These are phyloP conservation scores for Phialophora verrucosa DNA, from an alignment of 2,329 filamentous ascomycete species.

Conservation along the genomic window DNA sequence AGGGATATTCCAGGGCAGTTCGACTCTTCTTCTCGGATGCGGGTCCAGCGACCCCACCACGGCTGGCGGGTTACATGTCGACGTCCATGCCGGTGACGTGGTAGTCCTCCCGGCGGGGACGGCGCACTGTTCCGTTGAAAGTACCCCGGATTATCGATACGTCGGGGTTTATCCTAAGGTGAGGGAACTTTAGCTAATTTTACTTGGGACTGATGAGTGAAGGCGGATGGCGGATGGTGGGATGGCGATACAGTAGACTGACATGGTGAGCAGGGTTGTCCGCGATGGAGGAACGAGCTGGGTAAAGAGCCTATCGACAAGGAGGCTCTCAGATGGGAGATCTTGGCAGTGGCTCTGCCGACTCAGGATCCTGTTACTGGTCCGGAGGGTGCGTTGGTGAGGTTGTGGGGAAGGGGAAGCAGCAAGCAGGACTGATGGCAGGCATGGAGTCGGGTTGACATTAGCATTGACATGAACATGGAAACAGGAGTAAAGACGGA, in stretches of 20 bases:
- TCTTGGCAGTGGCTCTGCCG: slow-evolving; percentile 33
- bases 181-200: slow-evolving; percentile 39
- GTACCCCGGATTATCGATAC: slow-evolving; percentile 43
- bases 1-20: slow-evolving; percentile 24
- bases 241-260: neutral
- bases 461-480: no score
- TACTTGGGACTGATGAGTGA: neutral
- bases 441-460: neutral
- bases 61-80: slow-evolving; percentile 30
- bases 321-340: slow-evolving; percentile 26
- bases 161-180: slow-evolving; percentile 47
- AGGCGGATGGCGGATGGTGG: neutral
- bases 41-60: slow-evolving; percentile 37
- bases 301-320: slow-evolving; percentile 36
- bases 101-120: slow-evolving; percentile 46
- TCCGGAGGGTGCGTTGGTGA: slow-evolving; percentile 31
- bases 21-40: slow-evolving; percentile 39
- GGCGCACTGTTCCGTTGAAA: slow-evolving; percentile 43
- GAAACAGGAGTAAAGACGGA: no score
- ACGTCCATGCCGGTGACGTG: slow-evolving; percentile 42
- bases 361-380: slow-evolving; percentile 37
- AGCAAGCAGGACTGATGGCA: neutral
- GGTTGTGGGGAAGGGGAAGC: slow-evolving; percentile 26
- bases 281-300: slow-evolving; percentile 37
- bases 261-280: slow-evolving; percentile 28